These are phyloP conservation scores for Tremellales sp. DNA, from an alignment of 1,284 basidiomycete genomes.

Conservation along the genomic window DNA sequence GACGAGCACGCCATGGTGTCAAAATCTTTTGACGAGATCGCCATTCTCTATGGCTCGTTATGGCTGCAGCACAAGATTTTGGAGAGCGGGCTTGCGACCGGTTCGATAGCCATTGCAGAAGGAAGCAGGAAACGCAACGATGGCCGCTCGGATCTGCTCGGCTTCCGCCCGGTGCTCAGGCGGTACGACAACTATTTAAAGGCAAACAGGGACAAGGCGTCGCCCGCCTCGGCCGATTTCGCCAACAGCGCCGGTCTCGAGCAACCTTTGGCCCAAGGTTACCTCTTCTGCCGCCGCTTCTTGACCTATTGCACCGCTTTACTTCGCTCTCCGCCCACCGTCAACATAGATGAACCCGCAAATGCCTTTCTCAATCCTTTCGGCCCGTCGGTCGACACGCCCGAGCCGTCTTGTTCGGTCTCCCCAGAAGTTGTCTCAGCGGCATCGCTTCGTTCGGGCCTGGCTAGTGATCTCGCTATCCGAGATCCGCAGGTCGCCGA, in stretches of 20 bases:
- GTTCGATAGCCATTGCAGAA: conserved; percentile 53
- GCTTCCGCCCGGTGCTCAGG: conserved; percentile 57
- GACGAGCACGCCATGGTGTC: no score
- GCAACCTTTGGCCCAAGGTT: conserved; percentile 30
- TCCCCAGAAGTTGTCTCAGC: conserved; percentile 57
- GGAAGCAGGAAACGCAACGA: conserved; percentile 24
- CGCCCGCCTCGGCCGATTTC: conserved; percentile 25
- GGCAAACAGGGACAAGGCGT: conserved; percentile 9
- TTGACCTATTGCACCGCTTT: conserved; percentile 53
- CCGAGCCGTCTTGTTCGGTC: conserved; percentile 7
- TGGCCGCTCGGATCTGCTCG: conserved; percentile 55
- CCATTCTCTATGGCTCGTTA: conserved; percentile 57
- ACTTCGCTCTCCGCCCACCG: conserved; percentile 24
- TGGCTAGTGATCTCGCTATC: conserved; percentile 60
- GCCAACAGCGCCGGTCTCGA: conserved; percentile 10
- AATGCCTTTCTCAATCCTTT: conserved; percentile 12
- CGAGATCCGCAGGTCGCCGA: conserved; percentile 55
- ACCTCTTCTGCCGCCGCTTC: conserved; percentile 65
- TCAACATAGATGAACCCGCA: conserved; percentile 7
- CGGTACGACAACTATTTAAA: conserved; percentile 56
- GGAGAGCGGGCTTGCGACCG: conserved; percentile 60
- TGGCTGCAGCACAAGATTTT: conserved; percentile 66
- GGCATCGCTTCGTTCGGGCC: conserved; percentile 58
- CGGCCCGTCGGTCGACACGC: conserved; percentile 1
- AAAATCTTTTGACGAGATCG: conserved; percentile 67